Percentiles rank a stretch among this genome's conserved stretches.
These are phyloP conservation scores for Xylaria multiplex DNA, from an alignment of 2,329 filamentous ascomycete species.

Conservation along the genomic window DNA sequence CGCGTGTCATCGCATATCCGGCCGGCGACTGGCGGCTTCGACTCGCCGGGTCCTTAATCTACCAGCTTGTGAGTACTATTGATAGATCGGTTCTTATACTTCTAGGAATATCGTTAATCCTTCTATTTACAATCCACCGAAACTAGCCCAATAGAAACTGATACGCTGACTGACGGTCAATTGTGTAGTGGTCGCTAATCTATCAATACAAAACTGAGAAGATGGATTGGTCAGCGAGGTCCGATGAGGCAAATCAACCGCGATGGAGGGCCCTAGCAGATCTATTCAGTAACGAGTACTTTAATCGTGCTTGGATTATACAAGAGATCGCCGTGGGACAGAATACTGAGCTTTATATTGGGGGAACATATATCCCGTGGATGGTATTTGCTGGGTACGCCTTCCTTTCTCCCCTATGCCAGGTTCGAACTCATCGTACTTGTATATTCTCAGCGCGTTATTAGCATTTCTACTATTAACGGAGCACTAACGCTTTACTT, in stretches of 20 bases:
- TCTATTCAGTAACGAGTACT: conserved; percentile 32
- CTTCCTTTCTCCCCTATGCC: too few species aligned
- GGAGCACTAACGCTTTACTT: neutral
- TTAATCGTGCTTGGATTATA: conserved; percentile 32
- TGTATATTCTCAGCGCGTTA: neutral
- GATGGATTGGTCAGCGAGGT: neutral
- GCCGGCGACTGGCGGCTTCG: conserved; percentile 25
- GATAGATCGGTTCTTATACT: neutral
- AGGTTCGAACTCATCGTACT: neutral
- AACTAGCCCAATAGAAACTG: too few species aligned
- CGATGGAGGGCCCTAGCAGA: conserved; percentile 28
- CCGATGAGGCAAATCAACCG: neutral
- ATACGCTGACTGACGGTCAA: neutral
- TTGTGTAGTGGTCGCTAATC: neutral
- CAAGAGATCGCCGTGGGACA: conserved; percentile 32
- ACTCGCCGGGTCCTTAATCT: conserved; percentile 22
- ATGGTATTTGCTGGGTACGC: conserved; percentile 21
- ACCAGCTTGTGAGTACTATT: conserved; percentile 19
- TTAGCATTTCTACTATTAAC: neutral
- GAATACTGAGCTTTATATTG: conserved; percentile 29
- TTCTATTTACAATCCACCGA: too few species aligned
- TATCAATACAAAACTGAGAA: conserved; percentile 17
- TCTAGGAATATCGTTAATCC: neutral
- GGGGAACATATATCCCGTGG: conserved; percentile 30
- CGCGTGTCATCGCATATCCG: conserved; percentile 29